phyloP scores from a whole-genome alignment of 805 yeast genomes.

The Wickerhamomyces chaumierensis region DNA sequence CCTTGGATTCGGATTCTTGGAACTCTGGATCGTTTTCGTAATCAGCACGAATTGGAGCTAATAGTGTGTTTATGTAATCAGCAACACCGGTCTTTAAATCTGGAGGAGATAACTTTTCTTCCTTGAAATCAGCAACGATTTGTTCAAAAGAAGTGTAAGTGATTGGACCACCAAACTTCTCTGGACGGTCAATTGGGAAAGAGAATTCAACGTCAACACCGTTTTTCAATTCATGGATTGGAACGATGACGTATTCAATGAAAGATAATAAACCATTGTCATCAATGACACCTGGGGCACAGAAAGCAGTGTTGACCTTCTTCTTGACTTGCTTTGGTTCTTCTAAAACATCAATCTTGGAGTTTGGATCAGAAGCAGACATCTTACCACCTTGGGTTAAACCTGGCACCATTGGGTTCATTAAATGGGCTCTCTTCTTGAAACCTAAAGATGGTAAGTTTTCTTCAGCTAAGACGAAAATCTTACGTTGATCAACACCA shows the following conservation, averaged over 20 bases:
- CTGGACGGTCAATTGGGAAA: slow-evolving; percentile 82
- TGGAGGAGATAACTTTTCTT: slow-evolving; percentile 75
- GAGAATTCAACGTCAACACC: slow-evolving; percentile 42
- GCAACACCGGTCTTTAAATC: slow-evolving; percentile 91
- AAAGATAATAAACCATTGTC: slow-evolving; percentile 88
- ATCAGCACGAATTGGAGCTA: slow-evolving; percentile 76
- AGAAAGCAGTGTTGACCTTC: slow-evolving; percentile 86
- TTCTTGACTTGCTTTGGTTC: slow-evolving; percentile 80
- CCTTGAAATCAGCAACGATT: slow-evolving; percentile 60
- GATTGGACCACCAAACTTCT: slow-evolving; percentile 92
- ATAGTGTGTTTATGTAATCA: slow-evolving; percentile 66
- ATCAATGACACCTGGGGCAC: slow-evolving; percentile 89
- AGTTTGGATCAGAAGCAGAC: slow-evolving; percentile 98
- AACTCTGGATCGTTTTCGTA: slow-evolving; percentile 54
- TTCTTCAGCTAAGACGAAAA: slow-evolving; percentile 94
- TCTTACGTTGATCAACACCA: slow-evolving; percentile 98
- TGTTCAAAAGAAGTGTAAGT: slow-evolving; percentile 56
- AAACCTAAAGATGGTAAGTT: slow-evolving; percentile 78
- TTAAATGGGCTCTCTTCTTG: slow-evolving; percentile 94
- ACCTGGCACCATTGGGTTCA: slow-evolving; percentile 99
- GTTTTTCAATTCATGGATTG: slow-evolving; percentile 68
- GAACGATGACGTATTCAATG: slow-evolving; percentile 72
- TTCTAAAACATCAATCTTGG: slow-evolving; percentile 88
- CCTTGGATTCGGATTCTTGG: slow-evolving; percentile 62
- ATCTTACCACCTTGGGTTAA: slow-evolving; percentile 94